Percentiles rank a stretch among this genome's conserved stretches.
These are phyloP conservation scores for Athelia psychrophila DNA, from an alignment of 1,284 basidiomycete species.

Conservation along the genomic window DNA sequence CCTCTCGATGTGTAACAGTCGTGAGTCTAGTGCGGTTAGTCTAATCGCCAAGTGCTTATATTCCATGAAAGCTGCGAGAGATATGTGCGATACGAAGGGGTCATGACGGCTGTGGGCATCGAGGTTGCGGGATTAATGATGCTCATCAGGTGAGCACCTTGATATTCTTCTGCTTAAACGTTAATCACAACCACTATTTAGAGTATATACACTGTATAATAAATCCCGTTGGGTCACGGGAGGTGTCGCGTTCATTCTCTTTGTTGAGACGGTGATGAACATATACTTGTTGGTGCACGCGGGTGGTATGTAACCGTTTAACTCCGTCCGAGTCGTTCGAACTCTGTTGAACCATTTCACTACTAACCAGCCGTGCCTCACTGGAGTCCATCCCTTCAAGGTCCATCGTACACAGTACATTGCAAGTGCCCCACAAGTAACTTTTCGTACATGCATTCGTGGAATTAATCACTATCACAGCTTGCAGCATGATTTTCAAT, in stretches of 20 bases:
- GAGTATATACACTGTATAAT: constrained; percentile 27
- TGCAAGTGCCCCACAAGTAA: constrained; percentile 11
- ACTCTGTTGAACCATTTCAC: constrained; percentile 4
- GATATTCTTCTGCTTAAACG: neutral
- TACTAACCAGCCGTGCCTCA: constrained; percentile 18
- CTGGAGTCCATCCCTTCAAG: neutral
- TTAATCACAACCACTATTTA: constrained; percentile 7
- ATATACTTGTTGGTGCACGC: constrained; percentile 35
- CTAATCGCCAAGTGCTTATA: constrained; percentile 30
- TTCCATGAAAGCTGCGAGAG: constrained; percentile 26
- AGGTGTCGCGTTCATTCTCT: constrained; percentile 23
- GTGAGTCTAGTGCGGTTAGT: constrained; percentile 24
- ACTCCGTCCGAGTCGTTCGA: neutral
- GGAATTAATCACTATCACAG: constrained; percentile 18
- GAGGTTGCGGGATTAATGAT: constrained; percentile 41
- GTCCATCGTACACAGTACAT: neutral
- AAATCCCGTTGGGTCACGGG: constrained; percentile 18
- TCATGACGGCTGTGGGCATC: constrained; percentile 41
- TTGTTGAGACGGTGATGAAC: constrained; percentile 31
- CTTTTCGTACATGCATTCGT: neutral
- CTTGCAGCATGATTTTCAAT: constrained; percentile 38
- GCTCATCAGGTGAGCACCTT: constrained; percentile 38
- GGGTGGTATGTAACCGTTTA: constrained; percentile 12
- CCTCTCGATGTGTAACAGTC: no score
- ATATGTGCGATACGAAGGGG: constrained; percentile 43